Conservation (phyloP, 306 rosid genomes). For the Adenanthera pavonina region DNA sequence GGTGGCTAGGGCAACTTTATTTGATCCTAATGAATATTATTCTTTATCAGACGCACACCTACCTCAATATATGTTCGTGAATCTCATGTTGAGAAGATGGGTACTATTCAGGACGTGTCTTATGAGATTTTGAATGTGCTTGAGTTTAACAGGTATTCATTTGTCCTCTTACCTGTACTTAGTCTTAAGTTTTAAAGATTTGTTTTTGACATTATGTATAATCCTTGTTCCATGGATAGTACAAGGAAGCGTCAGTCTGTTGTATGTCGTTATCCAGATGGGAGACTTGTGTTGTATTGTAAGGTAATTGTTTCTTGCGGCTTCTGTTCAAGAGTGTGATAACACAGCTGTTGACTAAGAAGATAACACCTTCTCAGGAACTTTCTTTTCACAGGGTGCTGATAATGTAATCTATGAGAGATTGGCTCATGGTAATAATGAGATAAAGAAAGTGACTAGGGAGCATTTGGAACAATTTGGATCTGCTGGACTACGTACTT, state of each 20-base stretch:
- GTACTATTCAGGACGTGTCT: conserved; percentile 60
- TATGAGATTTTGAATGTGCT: conserved; percentile 83
- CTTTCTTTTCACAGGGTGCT: conserved; percentile 66
- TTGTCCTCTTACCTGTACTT: background rate
- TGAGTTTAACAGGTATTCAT: conserved; percentile 73
- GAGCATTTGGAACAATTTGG: conserved; percentile 75
- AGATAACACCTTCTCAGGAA: conserved; percentile 40
- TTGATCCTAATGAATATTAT: conserved; percentile 29
- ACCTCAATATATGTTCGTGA: conserved; percentile 77
- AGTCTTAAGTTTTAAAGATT: background rate
- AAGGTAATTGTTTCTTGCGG: conserved; percentile 60
- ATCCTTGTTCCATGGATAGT: conserved; percentile 50
- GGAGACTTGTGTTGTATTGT: conserved; percentile 75
- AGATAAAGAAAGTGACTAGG: conserved; percentile 67
- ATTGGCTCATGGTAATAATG: conserved; percentile 55
- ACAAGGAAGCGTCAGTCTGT: conserved; percentile 87
- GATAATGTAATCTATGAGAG: conserved; percentile 78
- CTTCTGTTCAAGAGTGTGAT: conserved; percentile 22
- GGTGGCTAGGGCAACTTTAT: conserved; percentile 17
- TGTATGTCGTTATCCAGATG: conserved; percentile 81
- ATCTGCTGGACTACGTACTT: conserved; percentile 72
- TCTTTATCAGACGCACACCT: conserved; percentile 73
- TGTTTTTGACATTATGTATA: conserved; percentile 17
- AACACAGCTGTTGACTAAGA: conserved; percentile 23
- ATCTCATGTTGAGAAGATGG: conserved; percentile 77